These are phyloP conservation scores for Rhytidiadelphus loreus DNA, from an alignment of 225 moss, liverwort and hornwort genomes.

Conservation along the genomic window DNA sequence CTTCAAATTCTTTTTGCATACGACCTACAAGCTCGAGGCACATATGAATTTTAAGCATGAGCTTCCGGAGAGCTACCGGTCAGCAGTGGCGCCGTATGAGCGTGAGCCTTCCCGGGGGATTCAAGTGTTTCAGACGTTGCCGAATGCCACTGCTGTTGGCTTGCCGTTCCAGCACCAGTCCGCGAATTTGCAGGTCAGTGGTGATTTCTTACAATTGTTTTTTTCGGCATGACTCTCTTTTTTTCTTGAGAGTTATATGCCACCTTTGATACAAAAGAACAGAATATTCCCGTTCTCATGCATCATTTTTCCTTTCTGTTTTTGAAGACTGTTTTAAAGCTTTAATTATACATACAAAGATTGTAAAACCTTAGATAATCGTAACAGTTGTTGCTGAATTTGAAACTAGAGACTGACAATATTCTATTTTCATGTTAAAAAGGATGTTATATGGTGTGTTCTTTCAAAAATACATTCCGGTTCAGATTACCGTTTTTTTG, in stretches of 20 bases:
- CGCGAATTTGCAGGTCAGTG: slow-evolving; percentile 76
- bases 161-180: slow-evolving; percentile 89
- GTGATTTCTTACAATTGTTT: not conserved
- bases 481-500: not conserved
- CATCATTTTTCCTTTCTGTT: not conserved
- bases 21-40: slow-evolving; percentile 64
- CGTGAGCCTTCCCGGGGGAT: slow-evolving; percentile 61
- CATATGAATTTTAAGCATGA: slow-evolving; percentile 48
- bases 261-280: not conserved
- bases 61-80: slow-evolving; percentile 69
- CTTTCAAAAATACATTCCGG: not conserved
- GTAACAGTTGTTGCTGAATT: not conserved
- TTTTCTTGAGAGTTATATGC: not conserved
- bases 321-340: not conserved
- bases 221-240: not conserved
- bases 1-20: slow-evolving; percentile 75
- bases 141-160: slow-evolving; percentile 56
- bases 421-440: not conserved
- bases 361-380: not conserved
- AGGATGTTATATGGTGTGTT: not conserved
- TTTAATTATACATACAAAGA: not conserved
- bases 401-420: not conserved
- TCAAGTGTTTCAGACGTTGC: slow-evolving; percentile 52
- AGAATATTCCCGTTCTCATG: not conserved
- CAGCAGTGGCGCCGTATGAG: slow-evolving; percentile 64